Evolutionary conservation across 768 basidiomycete genomes (phyloP), one percentile per base, ranked within the genome.

Genomic region (Russula brevipes): DNA sequence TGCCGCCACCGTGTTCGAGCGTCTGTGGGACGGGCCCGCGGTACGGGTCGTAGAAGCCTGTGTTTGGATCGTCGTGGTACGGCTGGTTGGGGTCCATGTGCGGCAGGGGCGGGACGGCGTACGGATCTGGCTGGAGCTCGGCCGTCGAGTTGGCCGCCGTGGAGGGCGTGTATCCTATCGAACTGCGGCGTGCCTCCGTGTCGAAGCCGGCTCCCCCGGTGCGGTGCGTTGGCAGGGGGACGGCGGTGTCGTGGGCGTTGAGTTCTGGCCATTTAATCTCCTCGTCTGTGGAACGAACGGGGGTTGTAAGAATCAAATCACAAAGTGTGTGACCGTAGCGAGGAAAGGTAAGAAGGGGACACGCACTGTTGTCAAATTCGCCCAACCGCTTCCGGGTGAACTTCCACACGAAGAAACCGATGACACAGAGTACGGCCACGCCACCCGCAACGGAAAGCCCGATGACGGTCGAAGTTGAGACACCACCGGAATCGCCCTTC

Each of bases 201-300:
- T 88, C 88, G 70, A 89, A 87, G 36, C 89, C 89, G 33, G 87
- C 75, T 31, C 87, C 81, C 62, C 87, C 89, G 1, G 88, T 86
- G 61, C 83, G 81, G 59, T 83, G 77, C 0, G 86, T 83, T 19
- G 89, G 89, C 9, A 91, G 78, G 16, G 89, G 73, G 39, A 69
- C 65, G 33, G 66, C 59, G 10, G 69, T 62, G 38, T 77, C 80
- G 65, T 90, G 89, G 2, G 82, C 74, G 72, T 91, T 90, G 42
- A 92, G 81, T 69, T 94, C 91, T 3, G 91, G 91, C 91, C 91
- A 94, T 75, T 92, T 92, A 75, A 94, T 94, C 19, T 88, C 88
- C 74, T 91, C 89, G 69, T 81, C 89, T 91, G 70, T 11, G 51
- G 17, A 16, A 42, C 2, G 35, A 1, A 19, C 19, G 36, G 6